Conservation (phyloP, 2,329 filamentous ascomycete species). For the Fusarium pilosicola region DNA sequence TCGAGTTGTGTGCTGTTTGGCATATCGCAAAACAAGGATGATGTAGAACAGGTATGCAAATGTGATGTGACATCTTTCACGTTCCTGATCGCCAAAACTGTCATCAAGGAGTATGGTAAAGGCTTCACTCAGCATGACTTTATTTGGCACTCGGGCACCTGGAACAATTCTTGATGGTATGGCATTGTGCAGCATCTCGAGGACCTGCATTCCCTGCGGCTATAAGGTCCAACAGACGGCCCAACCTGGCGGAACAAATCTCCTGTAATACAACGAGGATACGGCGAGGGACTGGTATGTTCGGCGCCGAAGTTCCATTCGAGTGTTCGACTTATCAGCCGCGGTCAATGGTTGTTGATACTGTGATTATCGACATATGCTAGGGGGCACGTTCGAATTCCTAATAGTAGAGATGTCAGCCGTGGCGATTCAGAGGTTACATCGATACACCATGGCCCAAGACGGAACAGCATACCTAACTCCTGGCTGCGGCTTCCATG, state of each 20-base stretch:
- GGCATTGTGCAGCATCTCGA: too few species aligned
- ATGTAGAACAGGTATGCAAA: background rate
- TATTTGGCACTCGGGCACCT: background rate
- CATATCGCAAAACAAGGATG: background rate
- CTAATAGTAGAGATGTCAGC: background rate
- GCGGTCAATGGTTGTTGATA: background rate
- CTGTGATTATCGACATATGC: background rate
- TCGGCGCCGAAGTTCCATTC: background rate
- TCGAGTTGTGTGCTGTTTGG: background rate
- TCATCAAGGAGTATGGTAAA: background rate
- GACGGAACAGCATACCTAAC: too few species aligned
- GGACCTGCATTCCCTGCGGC: too few species aligned
- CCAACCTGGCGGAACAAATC: background rate
- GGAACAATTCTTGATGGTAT: background rate
- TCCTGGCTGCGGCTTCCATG: too few species aligned
- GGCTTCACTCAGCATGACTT: background rate
- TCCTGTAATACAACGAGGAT: background rate
- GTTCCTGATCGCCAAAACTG: background rate
- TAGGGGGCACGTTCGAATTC: background rate
- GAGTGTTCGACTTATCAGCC: background rate
- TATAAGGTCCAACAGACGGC: too few species aligned
- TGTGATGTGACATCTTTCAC: background rate
- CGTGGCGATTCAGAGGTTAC: background rate
- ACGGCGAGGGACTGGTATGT: background rate
- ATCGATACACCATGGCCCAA: background rate